Evolutionary conservation across 2,329 filamentous ascomycete species (phyloP), one percentile per base, ranked within the genome.

Genomic region (Laburnicola sp.): DNA sequence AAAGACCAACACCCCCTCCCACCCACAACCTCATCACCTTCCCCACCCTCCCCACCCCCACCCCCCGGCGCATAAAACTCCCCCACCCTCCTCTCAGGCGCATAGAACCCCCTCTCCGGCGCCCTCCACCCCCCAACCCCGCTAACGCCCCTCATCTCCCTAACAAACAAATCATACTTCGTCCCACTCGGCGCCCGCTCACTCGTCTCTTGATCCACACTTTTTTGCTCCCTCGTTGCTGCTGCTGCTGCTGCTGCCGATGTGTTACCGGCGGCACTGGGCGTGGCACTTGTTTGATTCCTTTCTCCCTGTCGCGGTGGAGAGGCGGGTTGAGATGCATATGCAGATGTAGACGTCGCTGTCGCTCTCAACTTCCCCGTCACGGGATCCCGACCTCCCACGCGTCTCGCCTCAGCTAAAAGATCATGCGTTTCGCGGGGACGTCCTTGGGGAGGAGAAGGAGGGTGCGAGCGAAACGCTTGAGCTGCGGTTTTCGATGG

Each of bases 331-430:
- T 6, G 4, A 22, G n/a, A 22, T 31, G 30, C n/a, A 11, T 26
- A 41, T n/a, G 6, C 3, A 34, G 3, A 16, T 16, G 16, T 16
- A 16, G 16, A 16, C 16, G 16, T 16, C 16, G 16, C 16, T 16
- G 16, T 16, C 16, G 16, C 16, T 16, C 16, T 16, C 5, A 22
- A 11, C 30, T 23, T 50, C 27, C 63, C 65, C 2, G 64, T 66
- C 2, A 61, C 43, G 2, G 54, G 56, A 34, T 68, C 54, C n/a
- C 60, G 49, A 0, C 62, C 59, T 0, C 52, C 53, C 9, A 47
- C 46, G 36, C 44, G 21, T 32, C 63, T 53, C 6, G 65, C 64
- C 50, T 66, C 58, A 11, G 61, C 64, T 7, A 66, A 49, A 25
- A 57, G 48, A 35, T 65, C 54, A 34, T 8, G 6, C 7, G 4